Base-by-base conservation (phyloP, 2,329 filamentous ascomycete genomes). In the Trichoderma sp. region DNA sequence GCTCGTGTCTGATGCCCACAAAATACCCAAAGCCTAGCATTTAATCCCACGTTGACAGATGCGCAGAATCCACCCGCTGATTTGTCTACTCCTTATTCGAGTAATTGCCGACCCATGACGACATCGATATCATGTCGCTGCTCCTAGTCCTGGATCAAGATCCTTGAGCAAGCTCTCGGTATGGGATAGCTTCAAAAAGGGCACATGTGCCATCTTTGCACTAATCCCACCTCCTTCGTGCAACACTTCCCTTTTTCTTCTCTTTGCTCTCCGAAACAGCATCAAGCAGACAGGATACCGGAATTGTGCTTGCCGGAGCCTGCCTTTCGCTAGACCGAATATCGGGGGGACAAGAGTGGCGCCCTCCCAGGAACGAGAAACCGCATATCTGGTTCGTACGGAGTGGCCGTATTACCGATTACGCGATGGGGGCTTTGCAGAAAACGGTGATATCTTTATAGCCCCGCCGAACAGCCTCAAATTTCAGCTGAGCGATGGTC, bases 31-130 rank as follows among this genome's bases (percentile, higher is more conserved):
- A 13, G 19, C 14, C 61, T 24, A 29, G 47, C 62, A 29, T 43
- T 24, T 5, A 33, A 57, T 47, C 52, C 35, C 61, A 29, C 49
- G 31, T 55, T 37, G 7, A 40, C 49, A 47, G 58, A 47, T 40
- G 14, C 49, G 29, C 16, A 11, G 27, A 35, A 53, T 55, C 31
- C 47, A 53, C 61, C 33, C 6, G 49, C 33, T 33, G 40, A 29
- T 56, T 43, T 14, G 43, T 24, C 35, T 52, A 24, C 43, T 49
- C 47, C 47, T 4, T 49, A 24, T 43, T 43, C 19, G 29, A 52
- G 13, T 63, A 53, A 57, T 57, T 53, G 62, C 62, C 57, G 56
- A 65, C 13, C 13, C 60, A 70, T 70, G 68, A 70, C 61, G 68
- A 66, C 63, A 66, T 55, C 27, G 62, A 24, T 35, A 14, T 35